phyloP scores from a whole-genome alignment of 2,329 filamentous ascomycete genomes.

The Colletotrichum tanaceti region DNA sequence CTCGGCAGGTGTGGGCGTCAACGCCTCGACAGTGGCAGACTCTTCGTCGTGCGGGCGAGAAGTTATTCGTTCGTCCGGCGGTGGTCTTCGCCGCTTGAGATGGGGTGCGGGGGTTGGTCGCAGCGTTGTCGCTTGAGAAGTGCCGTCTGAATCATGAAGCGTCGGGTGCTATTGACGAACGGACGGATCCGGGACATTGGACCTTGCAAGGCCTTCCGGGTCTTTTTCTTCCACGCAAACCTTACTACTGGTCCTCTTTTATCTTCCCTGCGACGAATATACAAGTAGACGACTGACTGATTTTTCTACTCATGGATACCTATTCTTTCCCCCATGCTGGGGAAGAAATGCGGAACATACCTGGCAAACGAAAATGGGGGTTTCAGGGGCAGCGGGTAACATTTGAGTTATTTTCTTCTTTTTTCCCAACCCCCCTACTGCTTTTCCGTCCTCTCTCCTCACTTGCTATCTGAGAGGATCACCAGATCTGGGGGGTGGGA shows the following conservation, averaged over 20 bases:
- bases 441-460: background rate
- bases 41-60: conserved; percentile 64
- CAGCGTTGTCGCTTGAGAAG: conserved; percentile 59
- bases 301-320: conserved; percentile 33
- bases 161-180: conserved; percentile 39
- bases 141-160: conserved; percentile 31
- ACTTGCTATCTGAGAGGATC: conserved; percentile 34
- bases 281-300: conserved; percentile 17
- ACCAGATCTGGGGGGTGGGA: conserved; percentile 14
- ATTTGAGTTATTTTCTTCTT: background rate
- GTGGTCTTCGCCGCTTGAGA: conserved; percentile 63
- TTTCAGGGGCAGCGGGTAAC: conserved; percentile 5
- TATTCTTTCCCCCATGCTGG: conserved; percentile 16
- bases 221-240: background rate
- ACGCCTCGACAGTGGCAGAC: conserved; percentile 56
- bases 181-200: conserved; percentile 24
- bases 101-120: conserved; percentile 64
- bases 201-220: background rate
- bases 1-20: conserved; percentile 56
- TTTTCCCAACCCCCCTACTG: background rate
- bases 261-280: conserved; percentile 29
- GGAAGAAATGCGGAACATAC: conserved; percentile 27
- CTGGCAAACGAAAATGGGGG: conserved; percentile 31
- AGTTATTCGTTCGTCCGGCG: conserved; percentile 62
- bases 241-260: conserved; percentile 1